Conservation (phyloP, 2,329 filamentous ascomycete species). For the Diaporthe sp. region DNA sequence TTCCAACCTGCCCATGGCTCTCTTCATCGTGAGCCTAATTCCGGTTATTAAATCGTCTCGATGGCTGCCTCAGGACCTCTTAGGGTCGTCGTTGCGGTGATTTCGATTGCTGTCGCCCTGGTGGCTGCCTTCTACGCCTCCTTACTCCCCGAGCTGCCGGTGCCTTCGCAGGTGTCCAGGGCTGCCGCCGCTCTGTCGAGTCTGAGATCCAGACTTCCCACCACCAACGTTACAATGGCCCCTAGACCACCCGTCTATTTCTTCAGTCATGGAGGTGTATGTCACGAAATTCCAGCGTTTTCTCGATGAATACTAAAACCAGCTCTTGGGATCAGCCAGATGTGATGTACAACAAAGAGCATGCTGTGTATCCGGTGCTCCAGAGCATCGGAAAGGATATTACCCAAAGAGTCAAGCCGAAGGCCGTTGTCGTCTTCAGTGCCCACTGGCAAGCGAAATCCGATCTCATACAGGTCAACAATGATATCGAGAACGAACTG, state of each 20-base stretch:
- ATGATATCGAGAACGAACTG: constrained; percentile 72
- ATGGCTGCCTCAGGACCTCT: constrained; percentile 34
- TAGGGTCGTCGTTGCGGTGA: constrained; percentile 21
- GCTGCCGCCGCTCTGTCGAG: constrained; percentile 8
- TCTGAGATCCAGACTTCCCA: not conserved
- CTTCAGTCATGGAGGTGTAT: constrained; percentile 65
- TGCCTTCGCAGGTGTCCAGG: constrained; percentile 30
- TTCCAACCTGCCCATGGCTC: not conserved
- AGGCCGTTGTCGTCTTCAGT: constrained; percentile 81
- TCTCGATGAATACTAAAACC: not conserved
- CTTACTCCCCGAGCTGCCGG: constrained; percentile 13
- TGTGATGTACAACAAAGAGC: constrained; percentile 77
- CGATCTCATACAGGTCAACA: constrained; percentile 74
- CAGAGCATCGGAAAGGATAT: constrained; percentile 78
- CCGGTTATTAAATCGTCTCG: not conserved
- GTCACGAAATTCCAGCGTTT: constrained; percentile 40
- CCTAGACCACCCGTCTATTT: constrained; percentile 61
- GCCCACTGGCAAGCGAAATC: constrained; percentile 79
- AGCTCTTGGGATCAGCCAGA: constrained; percentile 61
- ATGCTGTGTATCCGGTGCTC: constrained; percentile 76
- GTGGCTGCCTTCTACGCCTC: constrained; percentile 31
- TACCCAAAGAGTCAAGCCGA: constrained; percentile 77
- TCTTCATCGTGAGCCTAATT: constrained; percentile 26
- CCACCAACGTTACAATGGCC: constrained; percentile 45
- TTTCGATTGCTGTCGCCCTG: constrained; percentile 32